phyloP scores from a whole-genome alignment of 2,329 filamentous ascomycete species.

The Dactylellina sp. region DNA sequence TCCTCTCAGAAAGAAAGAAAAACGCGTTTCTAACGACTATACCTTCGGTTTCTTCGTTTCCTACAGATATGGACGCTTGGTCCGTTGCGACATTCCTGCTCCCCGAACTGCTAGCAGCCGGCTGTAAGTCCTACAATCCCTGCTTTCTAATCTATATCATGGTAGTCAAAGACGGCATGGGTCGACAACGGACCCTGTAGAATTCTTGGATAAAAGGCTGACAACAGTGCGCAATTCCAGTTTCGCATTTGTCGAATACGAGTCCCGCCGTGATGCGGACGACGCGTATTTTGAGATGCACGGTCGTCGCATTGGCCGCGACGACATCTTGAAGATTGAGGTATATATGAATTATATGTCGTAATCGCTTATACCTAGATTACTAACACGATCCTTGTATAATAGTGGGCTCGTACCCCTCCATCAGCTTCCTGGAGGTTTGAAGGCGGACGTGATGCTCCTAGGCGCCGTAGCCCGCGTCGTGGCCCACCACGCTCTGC shows the following conservation, averaged over 20 bases:
- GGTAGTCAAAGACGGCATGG: slow-evolving; percentile 54
- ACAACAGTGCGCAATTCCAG: slow-evolving; percentile 64
- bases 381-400: slow-evolving; percentile 20
- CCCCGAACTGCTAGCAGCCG: slow-evolving; percentile 92
- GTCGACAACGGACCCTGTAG: slow-evolving; percentile 38
- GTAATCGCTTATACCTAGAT: slow-evolving; percentile 9
- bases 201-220: slow-evolving; percentile 30
- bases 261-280: slow-evolving; percentile 96
- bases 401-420: slow-evolving; percentile 95
- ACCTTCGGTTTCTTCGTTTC: slow-evolving; percentile 63
- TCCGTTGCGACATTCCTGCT: slow-evolving; percentile 97
- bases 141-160: slow-evolving; percentile 11
- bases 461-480: slow-evolving; percentile 68
- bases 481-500: slow-evolving; percentile 70
- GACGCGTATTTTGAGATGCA: slow-evolving; percentile 99
- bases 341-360: slow-evolving; percentile 66
- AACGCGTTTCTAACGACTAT: slow-evolving; percentile 66
- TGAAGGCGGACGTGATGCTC: slow-evolving; percentile 85
- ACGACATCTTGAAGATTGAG: slow-evolving; percentile 97
- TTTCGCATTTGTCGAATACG: slow-evolving; percentile 99
- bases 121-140: slow-evolving; percentile 76
- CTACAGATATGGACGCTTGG: slow-evolving; percentile 90
- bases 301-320: slow-evolving; percentile 96
- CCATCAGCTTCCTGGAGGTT: slow-evolving; percentile 99
- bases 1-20: slow-evolving; percentile 27